These are phyloP conservation scores for Centaurea solstitialis DNA, from an alignment of 129 eudicot species.

Conservation along the genomic window DNA sequence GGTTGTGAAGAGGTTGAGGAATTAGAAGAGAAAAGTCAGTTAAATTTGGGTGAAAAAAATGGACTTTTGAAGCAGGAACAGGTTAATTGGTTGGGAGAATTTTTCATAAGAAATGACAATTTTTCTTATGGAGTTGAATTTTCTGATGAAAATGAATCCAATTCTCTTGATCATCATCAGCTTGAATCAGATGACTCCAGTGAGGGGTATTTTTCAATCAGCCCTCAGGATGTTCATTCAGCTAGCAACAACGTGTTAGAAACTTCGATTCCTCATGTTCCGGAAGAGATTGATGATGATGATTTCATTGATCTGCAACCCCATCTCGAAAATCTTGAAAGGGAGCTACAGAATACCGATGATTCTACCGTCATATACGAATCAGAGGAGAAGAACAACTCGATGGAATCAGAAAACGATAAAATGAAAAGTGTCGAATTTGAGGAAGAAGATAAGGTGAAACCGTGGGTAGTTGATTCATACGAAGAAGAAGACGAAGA, in stretches of 20 bases:
- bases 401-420: conserved; percentile 19
- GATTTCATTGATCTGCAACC: conserved; percentile 19
- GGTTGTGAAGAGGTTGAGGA: conserved; percentile 17
- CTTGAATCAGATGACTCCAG: conserved; percentile 32
- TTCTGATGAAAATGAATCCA: conserved; percentile 17
- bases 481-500: conserved; percentile 62
- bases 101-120: conserved; percentile 24
- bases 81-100: conserved; percentile 31
- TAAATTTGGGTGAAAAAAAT: conserved; percentile 15
- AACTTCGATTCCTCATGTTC: conserved; percentile 3
- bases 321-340: conserved; percentile 12
- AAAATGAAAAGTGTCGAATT: not conserved
- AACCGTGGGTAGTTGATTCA: conserved; percentile 38
- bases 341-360: not conserved
- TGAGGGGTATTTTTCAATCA: conserved; percentile 27
- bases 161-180: conserved; percentile 12
- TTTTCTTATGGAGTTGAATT: conserved; percentile 29
- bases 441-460: not conserved
- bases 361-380: conserved; percentile 30
- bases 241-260: not conserved
- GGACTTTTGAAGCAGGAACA: conserved; percentile 18
- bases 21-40: conserved; percentile 10
- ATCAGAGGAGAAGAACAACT: conserved; percentile 26
- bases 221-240: conserved; percentile 23
- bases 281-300: conserved; percentile 31